Percentiles rank a stretch among this genome's conserved stretches.
phyloP scores from a whole-genome alignment of 1,284 basidiomycete genomes.

The Trichosporon sp. region DNA sequence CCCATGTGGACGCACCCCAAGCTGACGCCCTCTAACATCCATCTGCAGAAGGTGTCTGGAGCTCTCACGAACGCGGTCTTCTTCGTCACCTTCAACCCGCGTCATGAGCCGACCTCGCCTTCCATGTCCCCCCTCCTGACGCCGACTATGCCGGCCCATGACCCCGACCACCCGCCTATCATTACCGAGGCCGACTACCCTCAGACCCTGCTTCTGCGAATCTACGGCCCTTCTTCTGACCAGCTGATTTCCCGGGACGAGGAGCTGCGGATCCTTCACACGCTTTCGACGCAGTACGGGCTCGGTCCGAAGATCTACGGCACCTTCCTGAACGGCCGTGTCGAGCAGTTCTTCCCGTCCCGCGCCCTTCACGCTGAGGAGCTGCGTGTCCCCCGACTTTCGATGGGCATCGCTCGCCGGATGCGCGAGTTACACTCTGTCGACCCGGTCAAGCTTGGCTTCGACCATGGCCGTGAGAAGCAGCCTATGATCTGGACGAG shows the following conservation, averaged over 20 bases:
- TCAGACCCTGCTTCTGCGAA: slow-evolving; percentile 71
- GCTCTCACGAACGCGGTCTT: slow-evolving; percentile 91
- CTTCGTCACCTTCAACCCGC: slow-evolving; percentile 64
- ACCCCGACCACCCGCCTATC: slow-evolving; percentile 36
- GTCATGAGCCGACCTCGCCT: slow-evolving; percentile 39
- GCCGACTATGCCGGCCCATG: slow-evolving; percentile 42
- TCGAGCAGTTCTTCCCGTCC: slow-evolving; percentile 90
- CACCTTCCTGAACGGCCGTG: slow-evolving; percentile 85
- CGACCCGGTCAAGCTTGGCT: slow-evolving; percentile 63
- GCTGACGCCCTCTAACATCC: slow-evolving; percentile 54
- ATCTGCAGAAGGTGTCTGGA: slow-evolving; percentile 76
- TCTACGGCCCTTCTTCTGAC: slow-evolving; percentile 82
- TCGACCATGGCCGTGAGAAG: slow-evolving; percentile 55
- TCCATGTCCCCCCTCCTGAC: slow-evolving; percentile 47
- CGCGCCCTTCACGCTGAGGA: slow-evolving; percentile 69
- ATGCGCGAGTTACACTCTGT: slow-evolving; percentile 93
- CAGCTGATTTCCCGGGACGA: slow-evolving; percentile 75
- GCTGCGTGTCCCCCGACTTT: slow-evolving; percentile 67
- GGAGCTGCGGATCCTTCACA: slow-evolving; percentile 79
- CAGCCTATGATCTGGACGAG: slow-evolving; percentile 58
- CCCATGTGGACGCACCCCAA: slow-evolving; percentile 48
- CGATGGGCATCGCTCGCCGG: slow-evolving; percentile 75
- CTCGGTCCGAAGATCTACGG: slow-evolving; percentile 89
- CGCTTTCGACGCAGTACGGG: slow-evolving; percentile 75
- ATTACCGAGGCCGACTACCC: slow-evolving; percentile 44